Evolutionary conservation across 768 basidiomycete species (phyloP), one percentile per base, ranked within the genome.

Genomic region (Pleurotus ostreatus): DNA sequence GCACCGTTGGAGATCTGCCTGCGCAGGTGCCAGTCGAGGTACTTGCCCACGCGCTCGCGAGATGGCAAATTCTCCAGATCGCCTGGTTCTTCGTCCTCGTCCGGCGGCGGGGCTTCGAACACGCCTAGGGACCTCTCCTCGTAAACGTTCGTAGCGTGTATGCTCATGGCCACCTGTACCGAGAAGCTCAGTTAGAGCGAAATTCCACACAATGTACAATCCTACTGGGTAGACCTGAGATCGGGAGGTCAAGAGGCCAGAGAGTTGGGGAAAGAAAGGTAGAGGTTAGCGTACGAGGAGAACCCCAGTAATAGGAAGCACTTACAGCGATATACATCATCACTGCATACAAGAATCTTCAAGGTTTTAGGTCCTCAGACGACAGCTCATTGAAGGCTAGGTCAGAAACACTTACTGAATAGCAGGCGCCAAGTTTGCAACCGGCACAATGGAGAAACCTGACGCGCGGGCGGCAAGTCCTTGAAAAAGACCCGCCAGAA

Each of bases 311-410:
- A 49, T 60, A 37, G 58, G 59, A 34, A 59, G 44, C 51, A 70
- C 79, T 66, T 60, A 83, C 74, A 30, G 80, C 78, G 52, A 84
- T 83, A 58, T 83, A 85, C 88, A 89, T 92, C 87, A 93, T 86
- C 57, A 89, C 80, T 5, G 88, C 77, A 62, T 88, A 89, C 1
- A 90, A 65, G 40, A 90, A 84, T 59, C 84, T 85, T 48, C 9
- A 34, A 34, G 2, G 8, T 9, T 34, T 11, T 9, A 0, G 0
- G 9, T 34, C 0, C 30, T 34, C 8, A 34, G 30, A 8, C 0
- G 30, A 34, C 8, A 9, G 30, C 8, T 11, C 2, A 11, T 9
- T 34, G 30, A 30, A 34, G 3, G 9, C 2, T 11, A 34, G 11
- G 11, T 9, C 8, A 11, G 26, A 9, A 18, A 20, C 5, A 74